phyloP scores from a whole-genome alignment of 805 yeast genomes.

The Lachancea dasiensis region DNA sequence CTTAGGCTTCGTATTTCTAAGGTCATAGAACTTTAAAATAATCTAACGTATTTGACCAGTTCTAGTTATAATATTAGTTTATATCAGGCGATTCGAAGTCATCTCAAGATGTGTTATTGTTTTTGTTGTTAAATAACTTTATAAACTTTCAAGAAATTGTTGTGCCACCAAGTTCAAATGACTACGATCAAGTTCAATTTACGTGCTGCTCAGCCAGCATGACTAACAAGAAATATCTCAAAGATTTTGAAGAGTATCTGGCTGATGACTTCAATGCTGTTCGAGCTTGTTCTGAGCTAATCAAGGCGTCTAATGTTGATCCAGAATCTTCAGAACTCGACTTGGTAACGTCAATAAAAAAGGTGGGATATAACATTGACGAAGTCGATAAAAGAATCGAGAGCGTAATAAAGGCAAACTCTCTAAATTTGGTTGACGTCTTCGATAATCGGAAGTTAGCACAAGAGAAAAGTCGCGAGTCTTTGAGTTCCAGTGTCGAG shows the following conservation, averaged over 20 bases:
- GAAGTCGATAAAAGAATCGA: conserved; percentile 25
- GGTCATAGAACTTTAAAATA: no score
- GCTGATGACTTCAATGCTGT: conserved; percentile 17
- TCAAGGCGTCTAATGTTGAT: conserved; percentile 20
- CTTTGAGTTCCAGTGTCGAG: conserved; percentile 22
- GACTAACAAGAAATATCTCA: conserved; percentile 7
- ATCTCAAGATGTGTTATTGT: no score
- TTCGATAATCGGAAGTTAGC: conserved; percentile 17
- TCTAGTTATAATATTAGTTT: no score
- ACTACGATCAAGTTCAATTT: no score
- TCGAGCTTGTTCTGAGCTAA: conserved; percentile 22
- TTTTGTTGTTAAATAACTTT: no score
- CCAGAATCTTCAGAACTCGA: conserved; percentile 18
- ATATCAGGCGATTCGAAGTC: no score
- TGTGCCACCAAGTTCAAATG: no score
- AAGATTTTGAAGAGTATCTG: conserved; percentile 25
- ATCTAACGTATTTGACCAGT: no score
- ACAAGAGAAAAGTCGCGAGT: conserved; percentile 12
- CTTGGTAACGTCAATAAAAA: conserved; percentile 28
- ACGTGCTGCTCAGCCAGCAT: background rate
- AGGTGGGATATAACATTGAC: conserved; percentile 23
- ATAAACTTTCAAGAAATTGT: no score
- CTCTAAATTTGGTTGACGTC: conserved; percentile 22
- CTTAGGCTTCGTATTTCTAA: no score
- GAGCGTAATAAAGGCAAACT: conserved; percentile 18